phyloP scores from a whole-genome alignment of 2,329 filamentous ascomycete species.

The Dothistroma septosporum region DNA sequence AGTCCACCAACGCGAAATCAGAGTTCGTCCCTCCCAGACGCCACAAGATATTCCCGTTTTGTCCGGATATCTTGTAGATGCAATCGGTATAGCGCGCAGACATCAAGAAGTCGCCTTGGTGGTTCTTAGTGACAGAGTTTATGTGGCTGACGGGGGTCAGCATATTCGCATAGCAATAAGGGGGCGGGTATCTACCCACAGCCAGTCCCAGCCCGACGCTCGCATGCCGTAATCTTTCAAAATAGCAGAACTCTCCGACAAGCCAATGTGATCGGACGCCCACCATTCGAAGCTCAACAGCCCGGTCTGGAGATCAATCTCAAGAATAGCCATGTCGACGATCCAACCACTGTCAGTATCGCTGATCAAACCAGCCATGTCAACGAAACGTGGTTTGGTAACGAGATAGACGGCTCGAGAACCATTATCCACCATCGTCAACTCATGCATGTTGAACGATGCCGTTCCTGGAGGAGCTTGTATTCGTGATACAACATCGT shows the following conservation, averaged over 20 bases:
- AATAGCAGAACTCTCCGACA: no score
- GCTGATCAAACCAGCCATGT: neutral
- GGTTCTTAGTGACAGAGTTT: slow-evolving; percentile 40
- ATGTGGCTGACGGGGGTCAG: slow-evolving; percentile 27
- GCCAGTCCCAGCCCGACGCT: slow-evolving; percentile 24
- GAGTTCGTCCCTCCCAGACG: slow-evolving; percentile 28
- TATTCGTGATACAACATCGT: slow-evolving; percentile 4
- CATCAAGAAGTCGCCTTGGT: slow-evolving; percentile 38
- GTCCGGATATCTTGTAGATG: slow-evolving; percentile 38
- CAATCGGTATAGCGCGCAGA: slow-evolving; percentile 39
- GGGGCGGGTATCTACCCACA: slow-evolving; percentile 1
- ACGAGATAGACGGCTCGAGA: slow-evolving; percentile 28
- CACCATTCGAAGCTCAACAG: slow-evolving; percentile 37
- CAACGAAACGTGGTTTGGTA: neutral
- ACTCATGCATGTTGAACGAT: slow-evolving; percentile 37
- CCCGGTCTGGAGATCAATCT: slow-evolving; percentile 34
- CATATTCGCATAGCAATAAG: neutral
- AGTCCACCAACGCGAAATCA: slow-evolving; percentile 8
- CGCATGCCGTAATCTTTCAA: no score
- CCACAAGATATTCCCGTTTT: slow-evolving; percentile 37
- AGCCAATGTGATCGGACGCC: no score
- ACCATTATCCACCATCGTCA: slow-evolving; percentile 35
- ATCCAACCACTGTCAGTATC: slow-evolving; percentile 2
- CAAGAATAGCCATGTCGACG: slow-evolving; percentile 15
- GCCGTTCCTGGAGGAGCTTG: neutral